Conservation (phyloP, 805 yeast genomes). For the Candida awuae region DNA sequence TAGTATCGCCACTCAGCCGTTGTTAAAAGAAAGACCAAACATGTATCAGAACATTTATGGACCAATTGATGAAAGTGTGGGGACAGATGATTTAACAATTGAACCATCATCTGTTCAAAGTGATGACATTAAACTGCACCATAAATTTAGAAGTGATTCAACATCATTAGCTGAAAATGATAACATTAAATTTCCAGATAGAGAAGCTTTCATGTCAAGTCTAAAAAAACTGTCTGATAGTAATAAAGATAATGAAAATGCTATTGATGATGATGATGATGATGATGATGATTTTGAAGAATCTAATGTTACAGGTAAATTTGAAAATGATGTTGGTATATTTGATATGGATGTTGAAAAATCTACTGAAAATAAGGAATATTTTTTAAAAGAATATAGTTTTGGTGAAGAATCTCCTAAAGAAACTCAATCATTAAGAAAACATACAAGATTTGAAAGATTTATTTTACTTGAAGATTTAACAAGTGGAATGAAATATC, state of each 20-base stretch:
- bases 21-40: not conserved
- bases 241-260: slow-evolving; percentile 7
- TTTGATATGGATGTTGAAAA: slow-evolving; percentile 10
- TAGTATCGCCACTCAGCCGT: slow-evolving; percentile 15
- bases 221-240: slow-evolving; percentile 10
- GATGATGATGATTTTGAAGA: slow-evolving; percentile 5
- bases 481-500: slow-evolving; percentile 71
- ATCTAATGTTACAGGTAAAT: not conserved
- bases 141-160: slow-evolving; percentile 2
- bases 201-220: slow-evolving; percentile 22
- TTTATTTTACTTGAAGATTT: slow-evolving; percentile 86
- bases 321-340: slow-evolving; percentile 2
- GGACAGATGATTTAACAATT: not conserved
- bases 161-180: slow-evolving; percentile 2
- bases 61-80: slow-evolving; percentile 3
- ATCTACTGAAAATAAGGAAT: slow-evolving; percentile 7
- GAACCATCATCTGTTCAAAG: slow-evolving; percentile 18
- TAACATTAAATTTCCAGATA: slow-evolving; percentile 18
- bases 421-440: slow-evolving; percentile 12
- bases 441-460: slow-evolving; percentile 56
- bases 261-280: slow-evolving; percentile 14
- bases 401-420: not conserved
- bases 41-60: not conserved
- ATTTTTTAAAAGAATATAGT: not conserved
- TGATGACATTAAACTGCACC: slow-evolving; percentile 14